phyloP scores from a whole-genome alignment of 176 grass and related monocot genomes.

The Ananas comosus region DNA sequence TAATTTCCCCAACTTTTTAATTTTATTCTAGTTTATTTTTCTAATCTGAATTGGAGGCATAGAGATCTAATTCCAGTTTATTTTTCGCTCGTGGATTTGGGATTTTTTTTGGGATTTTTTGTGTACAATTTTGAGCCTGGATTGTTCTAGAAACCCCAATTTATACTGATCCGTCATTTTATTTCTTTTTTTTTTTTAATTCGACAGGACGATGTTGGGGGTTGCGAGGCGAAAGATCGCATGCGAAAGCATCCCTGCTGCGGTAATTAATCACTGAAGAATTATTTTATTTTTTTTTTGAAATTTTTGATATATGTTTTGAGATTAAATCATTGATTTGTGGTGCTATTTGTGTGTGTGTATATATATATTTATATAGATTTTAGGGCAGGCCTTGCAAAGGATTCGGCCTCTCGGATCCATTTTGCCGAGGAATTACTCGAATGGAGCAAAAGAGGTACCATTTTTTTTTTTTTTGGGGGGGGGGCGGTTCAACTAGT shows the following conservation, averaged over 20 bases:
- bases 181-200: background rate
- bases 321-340: no score
- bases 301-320: background rate
- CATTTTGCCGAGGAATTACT: conserved; percentile 41
- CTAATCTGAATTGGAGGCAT: background rate
- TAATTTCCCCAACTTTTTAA: background rate
- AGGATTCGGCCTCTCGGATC: conserved; percentile 41
- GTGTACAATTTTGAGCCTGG: background rate
- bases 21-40: background rate
- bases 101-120: background rate
- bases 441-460: conserved; percentile 62
- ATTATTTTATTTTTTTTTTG: background rate
- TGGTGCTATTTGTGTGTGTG: no score
- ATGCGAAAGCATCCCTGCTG: background rate
- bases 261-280: background rate
- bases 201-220: background rate
- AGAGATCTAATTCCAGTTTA: background rate
- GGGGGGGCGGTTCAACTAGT: no score
- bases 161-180: background rate
- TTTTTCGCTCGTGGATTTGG: background rate
- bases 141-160: no score
- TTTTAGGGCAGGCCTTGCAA: conserved; percentile 51
- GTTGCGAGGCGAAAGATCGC: conserved; percentile 1
- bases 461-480: background rate
- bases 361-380: conserved; percentile 29